Percentiles rank a stretch among this genome's conserved stretches.
Evolutionary conservation across 169 alveolate genomes (phyloP).

Genomic region (Cryptosporidium bovis): DNA sequence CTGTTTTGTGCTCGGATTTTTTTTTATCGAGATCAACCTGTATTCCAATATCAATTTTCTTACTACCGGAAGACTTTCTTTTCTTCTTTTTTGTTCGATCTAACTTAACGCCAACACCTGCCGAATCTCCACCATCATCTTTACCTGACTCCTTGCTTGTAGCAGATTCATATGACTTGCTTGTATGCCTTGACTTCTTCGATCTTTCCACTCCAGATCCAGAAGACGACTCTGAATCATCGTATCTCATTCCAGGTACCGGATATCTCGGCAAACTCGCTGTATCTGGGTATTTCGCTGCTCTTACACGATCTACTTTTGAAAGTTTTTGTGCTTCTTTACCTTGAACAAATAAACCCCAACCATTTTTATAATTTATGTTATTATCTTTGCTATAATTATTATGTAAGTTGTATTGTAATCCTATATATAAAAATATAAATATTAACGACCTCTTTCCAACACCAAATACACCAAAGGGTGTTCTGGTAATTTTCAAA

Average conservation of each 20-base stretch:
- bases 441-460: no score
- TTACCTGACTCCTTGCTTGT: background rate
- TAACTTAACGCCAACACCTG: background rate
- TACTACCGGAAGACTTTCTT: background rate
- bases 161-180: background rate
- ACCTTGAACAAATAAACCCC: no score
- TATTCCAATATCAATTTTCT: no score
- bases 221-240: slow-evolving; percentile 17
- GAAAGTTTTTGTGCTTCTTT: background rate
- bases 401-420: no score
- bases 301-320: slow-evolving; percentile 20
- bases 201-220: background rate
- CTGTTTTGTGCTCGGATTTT: no score
- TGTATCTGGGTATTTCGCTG: slow-evolving; percentile 16
- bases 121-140: background rate
- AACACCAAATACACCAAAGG: no score
- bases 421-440: no score
- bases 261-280: slow-evolving; percentile 38
- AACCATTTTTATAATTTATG: no score
- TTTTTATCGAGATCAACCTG: no score
- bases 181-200: background rate
- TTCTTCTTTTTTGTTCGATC: background rate
- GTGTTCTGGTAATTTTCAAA: no score
- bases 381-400: no score
- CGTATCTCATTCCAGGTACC: slow-evolving; percentile 51